A percentile compares a stretch with the other conserved stretches of the same genome.
Evolutionary conservation across 1,139 yeast species (phyloP).

Genomic region (Sugiyamaella japonica): DNA sequence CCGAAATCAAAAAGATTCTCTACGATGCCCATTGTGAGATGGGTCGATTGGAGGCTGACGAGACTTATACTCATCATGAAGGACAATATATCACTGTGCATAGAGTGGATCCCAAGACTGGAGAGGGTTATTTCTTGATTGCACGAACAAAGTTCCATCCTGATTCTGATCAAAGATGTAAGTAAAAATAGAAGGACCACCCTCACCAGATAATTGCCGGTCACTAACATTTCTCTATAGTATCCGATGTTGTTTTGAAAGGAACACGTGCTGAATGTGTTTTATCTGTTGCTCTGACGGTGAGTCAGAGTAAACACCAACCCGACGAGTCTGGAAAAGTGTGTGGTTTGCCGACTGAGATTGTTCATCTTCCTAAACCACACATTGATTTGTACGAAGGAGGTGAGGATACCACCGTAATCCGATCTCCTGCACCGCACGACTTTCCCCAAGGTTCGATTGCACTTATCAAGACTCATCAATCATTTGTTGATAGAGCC

Average conservation of each 20-base stretch:
- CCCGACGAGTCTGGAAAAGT: constrained; percentile 44
- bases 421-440: constrained; percentile 50
- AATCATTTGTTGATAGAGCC: constrained; percentile 55
- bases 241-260: constrained; percentile 61
- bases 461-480: constrained; percentile 71
- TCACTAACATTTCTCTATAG: constrained; percentile 46
- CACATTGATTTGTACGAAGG: constrained; percentile 48
- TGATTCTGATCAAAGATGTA: constrained; percentile 38
- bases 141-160: constrained; percentile 76
- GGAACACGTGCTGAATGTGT: constrained; percentile 66
- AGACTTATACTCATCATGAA: constrained; percentile 92
- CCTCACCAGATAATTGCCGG: too few relatives aligned
- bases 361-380: constrained; percentile 57
- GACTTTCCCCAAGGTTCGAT: constrained; percentile 87
- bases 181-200: constrained; percentile 19
- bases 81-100: constrained; percentile 91
- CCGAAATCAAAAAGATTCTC: constrained; percentile 62
- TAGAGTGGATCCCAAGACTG: constrained; percentile 77
- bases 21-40: constrained; percentile 63
- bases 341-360: constrained; percentile 64
- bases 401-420: constrained; percentile 43
- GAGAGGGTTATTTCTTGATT: constrained; percentile 84
- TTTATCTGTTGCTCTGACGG: constrained; percentile 59
- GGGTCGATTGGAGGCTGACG: constrained; percentile 71
- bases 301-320: constrained; percentile 49